Evolutionary conservation across 768 basidiomycete species (phyloP).

Genomic region (Tephrocybe rancida): DNA sequence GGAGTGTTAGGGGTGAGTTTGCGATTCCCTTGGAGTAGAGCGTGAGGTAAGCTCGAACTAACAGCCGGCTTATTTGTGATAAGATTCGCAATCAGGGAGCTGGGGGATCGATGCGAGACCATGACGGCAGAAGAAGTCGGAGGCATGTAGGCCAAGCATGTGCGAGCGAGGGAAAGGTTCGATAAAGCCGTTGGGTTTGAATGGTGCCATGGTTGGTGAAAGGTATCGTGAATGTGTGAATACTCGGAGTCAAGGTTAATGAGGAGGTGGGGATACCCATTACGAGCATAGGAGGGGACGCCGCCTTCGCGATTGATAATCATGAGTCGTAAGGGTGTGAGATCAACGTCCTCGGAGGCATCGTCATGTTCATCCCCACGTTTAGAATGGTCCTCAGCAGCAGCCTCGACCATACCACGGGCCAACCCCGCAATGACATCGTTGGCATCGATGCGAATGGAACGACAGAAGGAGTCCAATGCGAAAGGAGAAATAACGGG

Average conservation of each 20-base stretch:
- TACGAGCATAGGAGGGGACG: constrained; percentile 95
- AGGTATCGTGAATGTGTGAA: constrained; percentile 83
- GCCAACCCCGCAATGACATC: constrained; percentile 88
- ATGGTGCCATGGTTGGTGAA: constrained; percentile 72
- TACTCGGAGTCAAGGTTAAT: constrained; percentile 93
- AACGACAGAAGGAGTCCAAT: constrained; percentile 87
- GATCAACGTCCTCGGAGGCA: constrained; percentile 61
- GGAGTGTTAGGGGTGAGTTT: constrained; percentile 90
- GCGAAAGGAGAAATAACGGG: constrained; percentile 95
- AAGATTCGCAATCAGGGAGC: constrained; percentile 93
- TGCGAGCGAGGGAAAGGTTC: constrained; percentile 83
- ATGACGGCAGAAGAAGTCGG: constrained; percentile 91
- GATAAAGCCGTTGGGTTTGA: constrained; percentile 84
- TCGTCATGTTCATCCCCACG: constrained; percentile 36
- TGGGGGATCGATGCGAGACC: constrained; percentile 96
- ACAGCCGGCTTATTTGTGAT: constrained; percentile 98
- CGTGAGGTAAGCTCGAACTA: constrained; percentile 93
- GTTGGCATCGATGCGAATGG: constrained; percentile 83
- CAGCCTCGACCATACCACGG: constrained; percentile 76
- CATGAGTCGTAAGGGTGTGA: constrained; percentile 95
- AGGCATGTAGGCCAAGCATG: constrained; percentile 92
- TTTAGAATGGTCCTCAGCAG: constrained; percentile 31
- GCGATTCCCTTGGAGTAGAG: constrained; percentile 84
- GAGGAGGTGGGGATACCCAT: constrained; percentile 92
- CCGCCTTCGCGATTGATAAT: constrained; percentile 97